phyloP scores from a whole-genome alignment of 805 yeast species.

The Ogataea nitratoaversa region DNA sequence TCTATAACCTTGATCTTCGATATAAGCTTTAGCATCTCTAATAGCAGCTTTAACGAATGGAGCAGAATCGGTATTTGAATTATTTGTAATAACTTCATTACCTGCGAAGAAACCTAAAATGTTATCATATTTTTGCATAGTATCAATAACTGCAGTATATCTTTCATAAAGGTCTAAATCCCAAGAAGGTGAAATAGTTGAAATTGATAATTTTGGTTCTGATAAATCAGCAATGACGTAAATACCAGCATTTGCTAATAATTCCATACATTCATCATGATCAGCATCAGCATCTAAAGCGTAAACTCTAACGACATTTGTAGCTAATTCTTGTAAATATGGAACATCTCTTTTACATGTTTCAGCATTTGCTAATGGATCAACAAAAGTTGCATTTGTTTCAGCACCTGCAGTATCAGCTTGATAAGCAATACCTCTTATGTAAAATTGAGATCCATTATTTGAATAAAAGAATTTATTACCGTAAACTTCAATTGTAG shows the following conservation, averaged over 20 bases:
- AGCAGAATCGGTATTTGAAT: slow-evolving; percentile 65
- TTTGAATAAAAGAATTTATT: slow-evolving; percentile 73
- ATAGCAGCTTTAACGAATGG: slow-evolving; percentile 81
- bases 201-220: slow-evolving; percentile 59
- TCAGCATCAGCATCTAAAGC: slow-evolving; percentile 62
- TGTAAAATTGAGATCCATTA: slow-evolving; percentile 75
- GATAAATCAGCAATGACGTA: slow-evolving; percentile 78
- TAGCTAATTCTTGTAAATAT: slow-evolving; percentile 54
- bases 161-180: slow-evolving; percentile 55
- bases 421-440: slow-evolving; percentile 80
- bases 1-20: slow-evolving; percentile 57
- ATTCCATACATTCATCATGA: slow-evolving; percentile 65
- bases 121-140: slow-evolving; percentile 65
- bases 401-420: slow-evolving; percentile 54
- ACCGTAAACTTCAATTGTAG: slow-evolving; percentile 69
- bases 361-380: slow-evolving; percentile 63
- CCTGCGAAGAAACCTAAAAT: slow-evolving; percentile 82
- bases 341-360: slow-evolving; percentile 74
- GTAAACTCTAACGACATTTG: slow-evolving; percentile 74
- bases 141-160: slow-evolving; percentile 67
- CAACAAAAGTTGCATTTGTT: slow-evolving; percentile 45
- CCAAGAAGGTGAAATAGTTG: slow-evolving; percentile 65
- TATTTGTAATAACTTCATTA: slow-evolving; percentile 74
- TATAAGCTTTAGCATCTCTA: slow-evolving; percentile 71
- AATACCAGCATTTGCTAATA: slow-evolving; percentile 69